Conservation (phyloP, 768 basidiomycete genomes). For the Mycena indigotica region DNA sequence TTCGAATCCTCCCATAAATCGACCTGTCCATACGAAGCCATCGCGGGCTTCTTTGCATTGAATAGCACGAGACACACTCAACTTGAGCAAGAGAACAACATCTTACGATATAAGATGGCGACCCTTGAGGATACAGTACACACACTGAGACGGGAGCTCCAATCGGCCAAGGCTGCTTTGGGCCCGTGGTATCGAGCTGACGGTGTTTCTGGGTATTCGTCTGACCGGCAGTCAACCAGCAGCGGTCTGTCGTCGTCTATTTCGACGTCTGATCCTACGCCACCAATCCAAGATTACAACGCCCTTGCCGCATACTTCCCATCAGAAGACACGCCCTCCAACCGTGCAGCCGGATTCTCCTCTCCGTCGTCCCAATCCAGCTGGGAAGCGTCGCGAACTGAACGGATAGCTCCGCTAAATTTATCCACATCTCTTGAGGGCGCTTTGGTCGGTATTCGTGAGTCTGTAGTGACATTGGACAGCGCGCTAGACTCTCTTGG, state of each 20-base stretch:
- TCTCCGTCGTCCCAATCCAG: constrained; percentile 17
- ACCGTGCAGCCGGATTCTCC: constrained; percentile 9
- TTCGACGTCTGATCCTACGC: constrained; percentile 40
- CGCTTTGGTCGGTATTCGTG: constrained; percentile 58
- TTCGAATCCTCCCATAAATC: constrained; percentile 39
- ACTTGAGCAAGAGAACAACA: constrained; percentile 64
- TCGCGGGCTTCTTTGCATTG: constrained; percentile 60
- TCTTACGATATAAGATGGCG: constrained; percentile 60
- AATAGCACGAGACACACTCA: constrained; percentile 41
- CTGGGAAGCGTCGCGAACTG: constrained; percentile 22
- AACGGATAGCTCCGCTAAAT: constrained; percentile 61
- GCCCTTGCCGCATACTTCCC: constrained; percentile 43
- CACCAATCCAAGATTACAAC: constrained; percentile 22
- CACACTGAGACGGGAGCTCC: constrained; percentile 57
- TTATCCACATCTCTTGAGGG: constrained; percentile 64
- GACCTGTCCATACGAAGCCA: constrained; percentile 58
- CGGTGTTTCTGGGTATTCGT: constrained; percentile 5
- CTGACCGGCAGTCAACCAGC: constrained; percentile 28
- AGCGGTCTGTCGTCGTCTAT: constrained; percentile 29
- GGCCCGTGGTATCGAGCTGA: constrained; percentile 64
- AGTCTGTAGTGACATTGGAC: constrained; percentile 62
- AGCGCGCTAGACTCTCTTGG: constrained; percentile 61
- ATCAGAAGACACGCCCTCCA: constrained; percentile 16
- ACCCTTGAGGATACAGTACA: constrained; percentile 59
- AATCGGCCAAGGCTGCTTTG: constrained; percentile 53